Base-by-base conservation (phyloP, 2,329 filamentous ascomycete species). In the Trichothecium sympodiale region DNA sequence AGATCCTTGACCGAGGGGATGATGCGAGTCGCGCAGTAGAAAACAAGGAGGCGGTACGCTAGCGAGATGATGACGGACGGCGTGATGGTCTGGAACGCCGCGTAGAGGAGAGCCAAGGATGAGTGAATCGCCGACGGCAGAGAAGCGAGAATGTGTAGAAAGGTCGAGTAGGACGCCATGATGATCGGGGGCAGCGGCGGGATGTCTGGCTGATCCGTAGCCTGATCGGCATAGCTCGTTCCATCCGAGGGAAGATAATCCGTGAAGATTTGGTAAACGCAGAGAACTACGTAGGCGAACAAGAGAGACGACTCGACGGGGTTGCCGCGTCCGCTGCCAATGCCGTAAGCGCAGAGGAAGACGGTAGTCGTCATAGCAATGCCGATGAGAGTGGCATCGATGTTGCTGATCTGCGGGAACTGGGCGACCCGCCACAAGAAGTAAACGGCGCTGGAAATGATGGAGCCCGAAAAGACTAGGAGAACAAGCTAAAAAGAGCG, bases 221-320 rank as follows among this genome's bases (percentile, higher is more conserved):
- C 59, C 34, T 66, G 56, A 40, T 62, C 61, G 32, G 69, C 69
- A 4, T 67, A 59, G 20, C 76, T 70, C 23, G 70, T 64, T 18
- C 71, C 65, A n/a, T 72, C 77, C 4, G 83, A 88, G 3, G 91
- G 87, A 46, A 89, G 77, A 61, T 96, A 96, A 61, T 98, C 91
- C 50, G 91, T 98, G 59, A 96, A 96, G 57, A 96, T 96, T 59
- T 98, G 91, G 63, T 96, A 98, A 53, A 96, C 83, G 65, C 89
- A 96, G 43, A 98, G 79, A n/a, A 94, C 91, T 41, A 95, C 77
- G 59, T 98, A 98, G 51, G 91, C 89, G 43, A 98, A 96, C 39
- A 98, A 72, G 9, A 98, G 67, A 16, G 89, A 94, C 46, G 86
- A 94, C 61, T 98, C 89, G 37, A 96, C 83, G 3, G 89, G 86